These are phyloP conservation scores for Aureobasidium melanogenum DNA, from an alignment of 2,329 filamentous ascomycete species.

Conservation along the genomic window DNA sequence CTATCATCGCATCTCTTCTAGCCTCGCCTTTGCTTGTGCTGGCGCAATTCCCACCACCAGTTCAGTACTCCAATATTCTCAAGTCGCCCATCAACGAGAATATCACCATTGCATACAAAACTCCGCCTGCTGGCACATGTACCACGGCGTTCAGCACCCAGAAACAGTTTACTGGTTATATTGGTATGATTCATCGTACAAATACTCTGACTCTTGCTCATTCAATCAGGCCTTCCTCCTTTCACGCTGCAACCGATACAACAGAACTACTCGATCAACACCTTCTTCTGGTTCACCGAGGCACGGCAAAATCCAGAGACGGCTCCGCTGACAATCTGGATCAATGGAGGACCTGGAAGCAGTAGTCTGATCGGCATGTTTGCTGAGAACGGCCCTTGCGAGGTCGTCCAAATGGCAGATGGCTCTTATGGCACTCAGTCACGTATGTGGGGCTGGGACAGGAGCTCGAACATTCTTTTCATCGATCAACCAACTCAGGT, in stretches of 20 bases:
- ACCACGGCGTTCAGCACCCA: conserved; percentile 56
- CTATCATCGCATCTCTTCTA: neutral
- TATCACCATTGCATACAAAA: conserved; percentile 61
- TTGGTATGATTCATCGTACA: conserved; percentile 27
- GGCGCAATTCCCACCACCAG: conserved; percentile 33
- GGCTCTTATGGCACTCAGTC: conserved; percentile 45
- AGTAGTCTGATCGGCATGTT: conserved; percentile 59
- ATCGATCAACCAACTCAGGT: conserved; percentile 56
- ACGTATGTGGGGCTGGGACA: conserved; percentile 59
- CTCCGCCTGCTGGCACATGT: conserved; percentile 51
- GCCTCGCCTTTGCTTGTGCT: neutral
- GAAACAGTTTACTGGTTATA: conserved; percentile 63
- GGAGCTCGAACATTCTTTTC: conserved; percentile 49
- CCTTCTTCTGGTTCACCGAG: conserved; percentile 60
- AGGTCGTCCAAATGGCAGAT: conserved; percentile 34
- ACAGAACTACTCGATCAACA: conserved; percentile 51
- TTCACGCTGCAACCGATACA: conserved; percentile 36
- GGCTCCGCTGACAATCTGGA: conserved; percentile 52
- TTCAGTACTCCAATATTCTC: conserved; percentile 43
- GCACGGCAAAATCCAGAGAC: conserved; percentile 40
- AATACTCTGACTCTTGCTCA: neutral
- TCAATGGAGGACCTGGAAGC: conserved; percentile 59
- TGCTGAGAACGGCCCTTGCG: conserved; percentile 45
- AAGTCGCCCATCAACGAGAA: conserved; percentile 53
- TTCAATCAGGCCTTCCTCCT: conserved; percentile 33